phyloP scores from a whole-genome alignment of 768 basidiomycete species.

The Boletus rex-veris region DNA sequence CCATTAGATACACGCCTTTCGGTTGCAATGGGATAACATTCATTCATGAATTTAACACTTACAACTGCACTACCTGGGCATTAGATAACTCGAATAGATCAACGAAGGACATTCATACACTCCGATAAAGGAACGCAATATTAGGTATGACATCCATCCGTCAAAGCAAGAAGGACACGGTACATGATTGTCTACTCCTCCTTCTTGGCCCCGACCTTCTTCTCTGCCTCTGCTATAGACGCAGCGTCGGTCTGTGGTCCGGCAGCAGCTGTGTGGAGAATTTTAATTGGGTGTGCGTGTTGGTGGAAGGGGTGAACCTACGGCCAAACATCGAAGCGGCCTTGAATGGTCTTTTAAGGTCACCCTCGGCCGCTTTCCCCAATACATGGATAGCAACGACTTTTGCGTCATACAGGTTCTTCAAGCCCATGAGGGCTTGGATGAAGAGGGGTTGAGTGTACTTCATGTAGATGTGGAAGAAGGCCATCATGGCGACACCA shows the following conservation, averaged over 20 bases:
- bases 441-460: conserved; percentile 97
- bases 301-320: conserved; percentile 28
- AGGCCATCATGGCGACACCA: conserved; percentile 82
- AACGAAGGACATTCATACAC: conserved; percentile 6
- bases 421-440: conserved; percentile 92
- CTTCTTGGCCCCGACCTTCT: conserved; percentile 76
- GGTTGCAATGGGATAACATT: too few relatives aligned
- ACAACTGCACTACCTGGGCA: not conserved
- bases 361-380: conserved; percentile 76
- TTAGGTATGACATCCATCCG: conserved; percentile 17
- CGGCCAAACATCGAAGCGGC: conserved; percentile 69
- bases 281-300: not conserved
- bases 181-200: conserved; percentile 49
- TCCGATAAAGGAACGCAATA: not conserved
- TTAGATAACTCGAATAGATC: conserved; percentile 10
- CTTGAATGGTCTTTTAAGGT: conserved; percentile 90
- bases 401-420: conserved; percentile 85
- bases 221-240: conserved; percentile 85
- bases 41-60: too few relatives aligned
- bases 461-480: conserved; percentile 92
- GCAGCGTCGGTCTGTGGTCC: conserved; percentile 86
- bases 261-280: conserved; percentile 38
- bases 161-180: conserved; percentile 14
- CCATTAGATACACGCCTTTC: too few relatives aligned
- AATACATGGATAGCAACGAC: conserved; percentile 78